phyloP scores from a whole-genome alignment of 371 early-diverging fungal genomes.

The Chytridium lagenaria region DNA sequence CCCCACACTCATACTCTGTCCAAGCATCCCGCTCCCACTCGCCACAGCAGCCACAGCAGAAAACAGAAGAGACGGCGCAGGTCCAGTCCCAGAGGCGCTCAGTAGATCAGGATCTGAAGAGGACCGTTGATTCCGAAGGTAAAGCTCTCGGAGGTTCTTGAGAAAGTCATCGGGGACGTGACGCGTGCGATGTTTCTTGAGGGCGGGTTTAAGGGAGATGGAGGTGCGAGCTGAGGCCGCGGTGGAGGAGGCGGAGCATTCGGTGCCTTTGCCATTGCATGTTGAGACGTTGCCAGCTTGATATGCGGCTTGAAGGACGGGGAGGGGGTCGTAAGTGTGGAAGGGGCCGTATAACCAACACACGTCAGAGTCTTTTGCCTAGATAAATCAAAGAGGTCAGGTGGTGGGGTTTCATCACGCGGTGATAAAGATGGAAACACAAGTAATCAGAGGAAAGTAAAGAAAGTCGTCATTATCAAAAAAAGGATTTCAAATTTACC shows the following conservation, averaged over 20 bases:
- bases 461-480: background rate
- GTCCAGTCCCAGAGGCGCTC: background rate
- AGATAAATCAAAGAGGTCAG: background rate
- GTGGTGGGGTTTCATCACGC: no score
- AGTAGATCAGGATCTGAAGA: conserved; percentile 20
- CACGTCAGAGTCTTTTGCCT: conserved; percentile 48
- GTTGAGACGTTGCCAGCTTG: conserved; percentile 10
- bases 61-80: background rate
- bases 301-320: conserved; percentile 35
- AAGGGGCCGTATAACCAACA: conserved; percentile 55
- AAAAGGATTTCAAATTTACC: conserved; percentile 20
- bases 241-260: conserved; percentile 1
- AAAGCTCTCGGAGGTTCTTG: conserved; percentile 10
- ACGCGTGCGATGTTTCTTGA: conserved; percentile 30
- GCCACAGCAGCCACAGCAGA: conserved; percentile 1
- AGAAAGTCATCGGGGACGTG: conserved; percentile 23
- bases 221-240: background rate
- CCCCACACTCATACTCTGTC: conserved; percentile 4
- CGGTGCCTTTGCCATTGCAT: background rate
- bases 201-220: conserved; percentile 33
- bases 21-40: background rate
- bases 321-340: conserved; percentile 39
- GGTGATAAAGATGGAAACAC: background rate
- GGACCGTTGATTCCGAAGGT: background rate
- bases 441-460: background rate